Evolutionary conservation across 2,329 filamentous ascomycete genomes (phyloP), one percentile per base, ranked within the genome.

Genomic region (Epichloe gansuensis): DNA sequence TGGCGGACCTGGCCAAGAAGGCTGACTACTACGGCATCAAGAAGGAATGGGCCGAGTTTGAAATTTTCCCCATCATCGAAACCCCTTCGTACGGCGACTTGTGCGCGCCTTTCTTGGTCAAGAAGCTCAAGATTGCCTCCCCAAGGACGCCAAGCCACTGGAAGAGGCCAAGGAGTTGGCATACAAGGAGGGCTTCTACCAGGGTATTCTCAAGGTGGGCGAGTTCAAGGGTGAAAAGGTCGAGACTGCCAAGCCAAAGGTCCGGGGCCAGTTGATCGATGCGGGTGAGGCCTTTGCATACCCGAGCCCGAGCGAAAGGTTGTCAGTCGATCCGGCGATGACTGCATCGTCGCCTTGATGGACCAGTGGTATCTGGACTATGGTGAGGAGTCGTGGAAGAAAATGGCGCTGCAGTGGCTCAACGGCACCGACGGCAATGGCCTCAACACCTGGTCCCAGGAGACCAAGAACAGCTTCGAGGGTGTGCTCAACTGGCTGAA

Each of bases 281-380:
- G 77, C 80, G 42, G 83, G 84, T 0, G 76, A 88, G 57, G 93
- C 91, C 13, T 96, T 98, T 69, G 82, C 83, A 60, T 98, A 97
- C 65, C 88, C 12, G 93, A 98, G 69, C 93, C 93, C 2, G 91
- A 96, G 68, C 85, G 86, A 61, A 81, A 86, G 69, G 93, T 97
- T 59, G 82, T 94, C 55, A 91, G 86, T 64, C 80, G 93, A 69
- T 94, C 88, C 60, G 88, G 85, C 31, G 91, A 97, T 64, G 88
- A 94, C 60, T 97, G 93, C 66, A 90, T 95, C 54, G 91, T 93
- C 55, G 87, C 90, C 34, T 83, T 91, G 59, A 83, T 97, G 64
- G 91, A 96, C 62, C 93, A 98, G 71, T 98, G 93, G 91, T 98
- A 95, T 72, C 75, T 98, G 62, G 91, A 96, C 71, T 98, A 98